These are phyloP conservation scores for Stereocaulon alpinum DNA, from an alignment of 495 filamentous ascomycete genomes.

Conservation along the genomic window DNA sequence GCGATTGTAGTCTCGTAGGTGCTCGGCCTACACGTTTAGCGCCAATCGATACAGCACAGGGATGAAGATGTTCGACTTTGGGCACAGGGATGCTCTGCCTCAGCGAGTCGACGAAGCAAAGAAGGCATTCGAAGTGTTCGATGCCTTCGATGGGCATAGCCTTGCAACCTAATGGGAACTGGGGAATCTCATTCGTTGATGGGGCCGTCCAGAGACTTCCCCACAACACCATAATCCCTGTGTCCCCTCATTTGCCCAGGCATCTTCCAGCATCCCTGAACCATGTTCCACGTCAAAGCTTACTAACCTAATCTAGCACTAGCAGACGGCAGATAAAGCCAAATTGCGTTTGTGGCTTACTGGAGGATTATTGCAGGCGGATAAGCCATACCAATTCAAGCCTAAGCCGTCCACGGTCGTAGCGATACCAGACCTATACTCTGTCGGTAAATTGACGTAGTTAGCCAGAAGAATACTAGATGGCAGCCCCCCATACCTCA, in stretches of 20 bases:
- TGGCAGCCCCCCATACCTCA: not conserved
- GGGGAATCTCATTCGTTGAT: not conserved
- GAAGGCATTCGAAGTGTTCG: not conserved
- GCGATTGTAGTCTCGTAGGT: not conserved
- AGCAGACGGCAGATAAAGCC: slow-evolving; percentile 19
- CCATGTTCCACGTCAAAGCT: not conserved
- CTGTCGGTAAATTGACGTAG: slow-evolving; percentile 11
- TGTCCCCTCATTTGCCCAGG: not conserved
- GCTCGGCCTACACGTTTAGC: not conserved
- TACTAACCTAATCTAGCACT: not conserved
- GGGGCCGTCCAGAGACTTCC: slow-evolving; percentile 1
- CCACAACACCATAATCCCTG: not conserved
- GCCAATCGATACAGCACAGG: not conserved
- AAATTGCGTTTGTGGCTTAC: slow-evolving; percentile 22
- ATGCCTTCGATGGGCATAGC: slow-evolving; percentile 2
- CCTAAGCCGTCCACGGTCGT: not conserved
- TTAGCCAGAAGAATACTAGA: not conserved
- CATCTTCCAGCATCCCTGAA: not conserved
- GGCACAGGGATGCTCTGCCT: not conserved
- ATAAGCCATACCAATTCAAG: slow-evolving; percentile 3
- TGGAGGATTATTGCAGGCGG: not conserved
- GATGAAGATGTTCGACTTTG: not conserved
- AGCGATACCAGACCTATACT: not conserved
- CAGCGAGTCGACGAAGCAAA: not conserved
- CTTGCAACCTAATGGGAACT: not conserved